A percentile compares a stretch with the other conserved stretches of the same genome.
Conservation (phyloP, 192 early-diverging fungal species). For the Cetraspora pellucida region DNA sequence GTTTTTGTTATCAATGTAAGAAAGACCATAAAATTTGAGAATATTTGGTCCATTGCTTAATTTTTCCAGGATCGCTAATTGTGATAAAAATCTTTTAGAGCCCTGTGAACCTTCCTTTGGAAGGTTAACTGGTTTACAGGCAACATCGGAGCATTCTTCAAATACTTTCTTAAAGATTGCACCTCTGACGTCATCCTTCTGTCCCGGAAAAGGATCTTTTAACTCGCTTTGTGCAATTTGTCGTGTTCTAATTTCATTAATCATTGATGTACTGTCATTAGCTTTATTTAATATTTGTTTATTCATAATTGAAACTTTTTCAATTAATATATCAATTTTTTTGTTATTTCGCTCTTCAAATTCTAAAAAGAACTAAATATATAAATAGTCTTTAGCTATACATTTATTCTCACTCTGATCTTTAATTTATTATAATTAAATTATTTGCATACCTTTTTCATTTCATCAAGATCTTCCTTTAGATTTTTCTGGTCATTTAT, state of each 20-base stretch:
- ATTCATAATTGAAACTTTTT: too few relatives aligned
- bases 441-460: neutral
- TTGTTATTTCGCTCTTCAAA: neutral
- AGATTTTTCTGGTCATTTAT: neutral
- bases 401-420: too few relatives aligned
- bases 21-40: conserved; percentile 21
- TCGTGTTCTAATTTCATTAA: too few relatives aligned
- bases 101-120: neutral
- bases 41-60: neutral
- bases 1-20: neutral
- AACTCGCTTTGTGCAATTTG: neutral
- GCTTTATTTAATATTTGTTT: neutral
- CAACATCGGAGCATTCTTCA: neutral
- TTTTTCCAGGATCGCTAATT: conserved; percentile 10
- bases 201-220: neutral
- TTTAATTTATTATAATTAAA: neutral
- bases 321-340: too few relatives aligned
- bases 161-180: neutral
- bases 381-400: neutral
- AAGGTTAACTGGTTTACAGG: neutral
- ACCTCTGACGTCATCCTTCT: neutral
- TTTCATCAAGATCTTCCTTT: neutral
- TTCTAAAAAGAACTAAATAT: neutral
- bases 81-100: neutral
- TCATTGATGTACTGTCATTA: neutral